Conservation (phyloP, 305 asterid species). For the Fraxinus nigra region DNA sequence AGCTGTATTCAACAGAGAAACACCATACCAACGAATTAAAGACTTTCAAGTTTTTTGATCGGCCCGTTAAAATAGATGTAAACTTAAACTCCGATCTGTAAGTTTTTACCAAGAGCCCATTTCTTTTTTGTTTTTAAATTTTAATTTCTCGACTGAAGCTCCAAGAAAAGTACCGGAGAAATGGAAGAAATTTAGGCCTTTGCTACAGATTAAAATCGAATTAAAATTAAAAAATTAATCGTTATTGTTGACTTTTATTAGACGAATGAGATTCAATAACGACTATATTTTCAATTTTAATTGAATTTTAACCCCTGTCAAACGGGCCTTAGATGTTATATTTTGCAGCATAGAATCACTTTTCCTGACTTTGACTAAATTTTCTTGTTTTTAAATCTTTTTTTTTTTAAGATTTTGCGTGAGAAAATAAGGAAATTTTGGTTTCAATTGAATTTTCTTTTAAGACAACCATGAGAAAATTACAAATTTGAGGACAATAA, state of each 20-base stretch:
- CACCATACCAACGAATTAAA: too few species aligned
- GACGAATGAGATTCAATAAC: too few species aligned
- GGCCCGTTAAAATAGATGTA: conserved; percentile 26
- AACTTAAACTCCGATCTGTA: conserved; percentile 30
- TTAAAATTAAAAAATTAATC: too few species aligned
- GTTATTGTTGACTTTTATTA: too few species aligned
- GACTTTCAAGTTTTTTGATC: background rate
- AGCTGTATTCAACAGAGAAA: too few species aligned
- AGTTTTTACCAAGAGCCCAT: background rate
- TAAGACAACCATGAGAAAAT: background rate
- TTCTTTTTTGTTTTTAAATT: background rate
- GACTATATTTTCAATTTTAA: too few species aligned
- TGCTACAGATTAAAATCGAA: too few species aligned
- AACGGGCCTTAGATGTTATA: background rate
- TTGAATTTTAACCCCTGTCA: too few species aligned
- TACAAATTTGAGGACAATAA: conserved; percentile 6
- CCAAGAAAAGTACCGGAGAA: background rate
- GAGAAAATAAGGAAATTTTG: background rate
- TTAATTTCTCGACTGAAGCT: background rate
- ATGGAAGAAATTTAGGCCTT: background rate
- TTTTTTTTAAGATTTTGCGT: conserved; percentile 3
- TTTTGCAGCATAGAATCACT: background rate
- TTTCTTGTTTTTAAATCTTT: background rate
- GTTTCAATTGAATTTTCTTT: background rate
- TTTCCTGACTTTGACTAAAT: conserved; percentile 8